Evolutionary conservation across 148 eudicot genomes (phyloP).

Genomic region (Camellia lanceoleosa): DNA sequence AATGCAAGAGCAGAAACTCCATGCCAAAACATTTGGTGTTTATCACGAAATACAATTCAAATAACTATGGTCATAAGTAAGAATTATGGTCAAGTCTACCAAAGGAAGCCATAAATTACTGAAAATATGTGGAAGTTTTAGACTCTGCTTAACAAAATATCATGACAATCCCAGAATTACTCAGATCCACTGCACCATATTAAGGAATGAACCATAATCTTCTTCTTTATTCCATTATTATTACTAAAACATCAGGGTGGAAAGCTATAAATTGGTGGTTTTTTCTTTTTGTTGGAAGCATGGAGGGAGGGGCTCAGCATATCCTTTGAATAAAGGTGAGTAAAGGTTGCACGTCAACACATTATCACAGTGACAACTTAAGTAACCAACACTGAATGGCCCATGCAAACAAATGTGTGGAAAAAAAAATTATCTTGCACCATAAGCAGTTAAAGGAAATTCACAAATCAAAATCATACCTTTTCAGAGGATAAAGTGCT

Average conservation of each 20-base stretch:
- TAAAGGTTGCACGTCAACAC: slow-evolving; percentile 6
- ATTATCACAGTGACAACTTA: background rate
- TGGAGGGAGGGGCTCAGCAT: background rate
- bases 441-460: background rate
- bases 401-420: slow-evolving; percentile 2
- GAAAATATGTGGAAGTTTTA: no score
- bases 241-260: slow-evolving; percentile 1
- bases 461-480: slow-evolving; percentile 31
- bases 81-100: no score
- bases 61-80: background rate
- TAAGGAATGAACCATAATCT: background rate
- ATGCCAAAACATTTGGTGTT: no score
- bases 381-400: slow-evolving; percentile 9
- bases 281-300: background rate
- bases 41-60: background rate
- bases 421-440: background rate
- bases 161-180: background rate
- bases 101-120: no score
- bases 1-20: no score
- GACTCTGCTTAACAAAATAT: background rate
- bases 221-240: background rate
- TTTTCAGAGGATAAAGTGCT: slow-evolving; percentile 18
- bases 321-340: background rate
- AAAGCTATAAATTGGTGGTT: slow-evolving; percentile 3
- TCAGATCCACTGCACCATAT: background rate